Base-by-base conservation (phyloP, 768 basidiomycete genomes). In the Mrakia blollopis region DNA sequence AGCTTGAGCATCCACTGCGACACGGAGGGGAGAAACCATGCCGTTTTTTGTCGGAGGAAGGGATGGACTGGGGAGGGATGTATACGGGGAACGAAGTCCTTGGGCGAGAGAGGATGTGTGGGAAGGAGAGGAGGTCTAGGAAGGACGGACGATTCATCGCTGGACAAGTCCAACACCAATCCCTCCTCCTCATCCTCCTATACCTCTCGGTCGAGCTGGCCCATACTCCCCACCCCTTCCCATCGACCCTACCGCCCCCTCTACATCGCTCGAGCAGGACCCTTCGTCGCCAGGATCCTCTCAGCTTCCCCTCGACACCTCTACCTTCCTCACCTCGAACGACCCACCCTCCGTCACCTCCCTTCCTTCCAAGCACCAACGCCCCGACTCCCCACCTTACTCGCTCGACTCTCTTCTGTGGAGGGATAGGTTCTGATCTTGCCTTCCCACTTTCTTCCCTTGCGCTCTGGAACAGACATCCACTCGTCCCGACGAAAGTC, bases 401-500 rank as follows among this genome's bases (percentile, higher is more conserved):
- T 9, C 9, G 28, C 7, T 16, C 30, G 32, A 21, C 39, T 30
- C 32, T 21, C 47, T 32, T 14, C 9, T 4, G n/a, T 1, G 70
- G 14, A 14, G 6, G 47, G 18, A 39, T 52, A 32, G 30, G 32
- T 32, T 47, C 74, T 67, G 39, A 39, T 23, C 30, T n/a, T 28
- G 37, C 60, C 50, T 10, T 13, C 14, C 68, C 14, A 18, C 18
- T 32, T 54, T 54, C 30, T 37, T 41, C 21, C 21, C 41, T 16
- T 23, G 0, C 44, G 13, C 57, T 41, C 37, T n/a, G 30, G 14
- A 16, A 21, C 61, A 78, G 77, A 78, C 77, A 65, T 74, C 77
- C 77, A 78, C 77, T 78, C 77, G 62, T 78, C 77, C 82, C 90
- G 94, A 85, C 93, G 97, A 89, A 98, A 98, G 89, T 89, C 91